Conservation (phyloP, 306 rosid species). For the Begonia peltatifolia region DNA sequence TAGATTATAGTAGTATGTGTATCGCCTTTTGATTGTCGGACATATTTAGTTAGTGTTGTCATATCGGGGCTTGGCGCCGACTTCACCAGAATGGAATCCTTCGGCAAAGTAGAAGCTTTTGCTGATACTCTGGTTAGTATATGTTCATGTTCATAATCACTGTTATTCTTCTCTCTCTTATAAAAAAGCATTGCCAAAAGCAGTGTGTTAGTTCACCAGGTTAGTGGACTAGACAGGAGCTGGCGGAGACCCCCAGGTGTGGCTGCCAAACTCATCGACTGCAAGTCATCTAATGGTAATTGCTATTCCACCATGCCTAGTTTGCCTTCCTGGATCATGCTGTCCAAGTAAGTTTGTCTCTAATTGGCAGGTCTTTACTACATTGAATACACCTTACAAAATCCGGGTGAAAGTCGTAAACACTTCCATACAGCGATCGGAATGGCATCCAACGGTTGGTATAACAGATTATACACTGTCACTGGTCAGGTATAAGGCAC, state of each 20-base stretch:
- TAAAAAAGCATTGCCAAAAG: too few species aligned
- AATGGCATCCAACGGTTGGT: slow-evolving; percentile 84
- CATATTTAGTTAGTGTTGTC: slow-evolving; percentile 44
- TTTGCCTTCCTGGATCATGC: too few species aligned
- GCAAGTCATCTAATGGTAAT: slow-evolving; percentile 55
- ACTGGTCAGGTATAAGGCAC: slow-evolving; percentile 64
- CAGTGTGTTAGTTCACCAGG: slow-evolving; percentile 21
- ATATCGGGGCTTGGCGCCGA: slow-evolving; percentile 88
- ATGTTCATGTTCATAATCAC: too few species aligned
- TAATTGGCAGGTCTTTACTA: slow-evolving; percentile 54
- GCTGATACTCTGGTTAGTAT: slow-evolving; percentile 71
- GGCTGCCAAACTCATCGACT: slow-evolving; percentile 59
- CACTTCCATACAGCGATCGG: slow-evolving; percentile 71
- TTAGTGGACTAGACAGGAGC: slow-evolving; percentile 88
- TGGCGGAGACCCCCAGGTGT: slow-evolving; percentile 90
- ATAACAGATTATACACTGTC: slow-evolving; percentile 71
- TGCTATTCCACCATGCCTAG: not conserved
- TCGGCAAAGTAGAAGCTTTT: slow-evolving; percentile 88
- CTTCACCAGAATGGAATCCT: slow-evolving; percentile 85
- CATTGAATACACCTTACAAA: slow-evolving; percentile 62
- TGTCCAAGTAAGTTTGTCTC: too few species aligned
- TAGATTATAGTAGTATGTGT: not conserved
- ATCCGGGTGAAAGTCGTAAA: slow-evolving; percentile 62
- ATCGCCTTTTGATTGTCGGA: not conserved
- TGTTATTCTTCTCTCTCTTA: not conserved